phyloP scores from a whole-genome alignment of 225 moss, liverwort and hornwort species.

The Lunularia cruciata region DNA sequence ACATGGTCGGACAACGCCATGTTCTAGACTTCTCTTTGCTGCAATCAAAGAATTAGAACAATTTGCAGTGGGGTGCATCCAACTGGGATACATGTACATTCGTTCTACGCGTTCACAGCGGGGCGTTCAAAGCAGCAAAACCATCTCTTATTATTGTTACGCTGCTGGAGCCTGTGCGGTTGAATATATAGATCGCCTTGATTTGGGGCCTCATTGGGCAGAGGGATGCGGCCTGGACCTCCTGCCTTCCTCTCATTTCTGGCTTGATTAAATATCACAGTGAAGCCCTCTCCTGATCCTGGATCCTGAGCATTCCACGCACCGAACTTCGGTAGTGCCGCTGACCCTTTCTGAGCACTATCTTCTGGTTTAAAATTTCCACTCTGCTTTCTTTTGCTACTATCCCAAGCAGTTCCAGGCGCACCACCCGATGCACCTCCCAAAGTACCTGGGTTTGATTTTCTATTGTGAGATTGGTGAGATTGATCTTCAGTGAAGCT shows the following conservation, averaged over 20 bases:
- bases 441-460: conserved; percentile 10
- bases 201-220: conserved; percentile 21
- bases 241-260: conserved; percentile 64
- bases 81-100: conserved; percentile 6
- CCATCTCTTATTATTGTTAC: conserved; percentile 21
- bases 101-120: conserved; percentile 10
- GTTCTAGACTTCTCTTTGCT: conserved; percentile 11
- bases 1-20: conserved; percentile 20
- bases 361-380: conserved; percentile 22
- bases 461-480: conserved; percentile 12
- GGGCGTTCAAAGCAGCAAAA: conserved; percentile 33
- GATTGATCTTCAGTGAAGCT: conserved; percentile 26
- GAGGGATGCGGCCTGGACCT: conserved; percentile 43
- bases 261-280: conserved; percentile 72
- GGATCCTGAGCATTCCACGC: conserved; percentile 66
- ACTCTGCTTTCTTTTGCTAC: conserved; percentile 27
- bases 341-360: conserved; percentile 22
- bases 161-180: not conserved
- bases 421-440: not conserved
- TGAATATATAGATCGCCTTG: conserved; percentile 54
- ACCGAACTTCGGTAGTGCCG: conserved; percentile 71
- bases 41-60: conserved; percentile 19
- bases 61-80: conserved; percentile 13
- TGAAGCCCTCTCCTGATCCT: conserved; percentile 59
- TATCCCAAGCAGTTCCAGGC: not conserved